Evolutionary conservation across 2,329 filamentous ascomycete species (phyloP).

Genomic region (Tolypocladium paradoxum): DNA sequence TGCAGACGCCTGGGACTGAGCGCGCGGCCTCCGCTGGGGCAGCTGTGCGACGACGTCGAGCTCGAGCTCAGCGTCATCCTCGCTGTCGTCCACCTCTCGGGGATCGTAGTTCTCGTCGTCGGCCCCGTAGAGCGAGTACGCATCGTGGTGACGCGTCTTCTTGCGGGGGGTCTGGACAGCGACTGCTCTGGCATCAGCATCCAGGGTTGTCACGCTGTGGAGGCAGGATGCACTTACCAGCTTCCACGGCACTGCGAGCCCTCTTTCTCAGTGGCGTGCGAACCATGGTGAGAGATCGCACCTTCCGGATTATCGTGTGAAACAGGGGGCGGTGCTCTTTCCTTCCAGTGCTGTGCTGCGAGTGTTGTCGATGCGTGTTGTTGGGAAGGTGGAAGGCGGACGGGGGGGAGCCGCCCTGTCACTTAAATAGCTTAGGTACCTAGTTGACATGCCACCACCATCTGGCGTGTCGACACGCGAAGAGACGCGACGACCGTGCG

Average conservation of each 20-base stretch:
- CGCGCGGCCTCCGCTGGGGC: conserved; percentile 14
- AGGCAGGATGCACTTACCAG: conserved; percentile 15
- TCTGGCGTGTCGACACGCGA: conserved; percentile 16
- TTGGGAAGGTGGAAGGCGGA: conserved; percentile 5
- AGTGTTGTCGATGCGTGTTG: neutral
- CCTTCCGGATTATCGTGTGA: neutral
- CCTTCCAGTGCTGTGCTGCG: neutral
- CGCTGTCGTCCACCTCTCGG: conserved; percentile 19
- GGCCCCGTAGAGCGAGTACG: conserved; percentile 29
- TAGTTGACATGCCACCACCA: too few relatives aligned
- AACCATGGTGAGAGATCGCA: conserved; percentile 12
- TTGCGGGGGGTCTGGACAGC: conserved; percentile 28
- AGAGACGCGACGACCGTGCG: conserved; percentile 17
- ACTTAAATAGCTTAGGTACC: too few relatives aligned
- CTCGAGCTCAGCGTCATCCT: conserved; percentile 32
- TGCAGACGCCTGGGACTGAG: conserved; percentile 17
- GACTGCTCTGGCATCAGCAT: conserved; percentile 9
- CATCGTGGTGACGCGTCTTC: conserved; percentile 32
- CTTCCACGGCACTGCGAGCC: conserved; percentile 16
- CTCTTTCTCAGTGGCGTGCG: conserved; percentile 24
- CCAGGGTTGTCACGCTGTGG: neutral
- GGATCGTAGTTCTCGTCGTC: conserved; percentile 57
- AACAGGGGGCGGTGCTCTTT: neutral
- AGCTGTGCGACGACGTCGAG: conserved; percentile 28
- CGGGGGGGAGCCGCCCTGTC: too few relatives aligned